phyloP scores from a whole-genome alignment of 257 asterid genomes.

The Solanum pinnatisectum region DNA sequence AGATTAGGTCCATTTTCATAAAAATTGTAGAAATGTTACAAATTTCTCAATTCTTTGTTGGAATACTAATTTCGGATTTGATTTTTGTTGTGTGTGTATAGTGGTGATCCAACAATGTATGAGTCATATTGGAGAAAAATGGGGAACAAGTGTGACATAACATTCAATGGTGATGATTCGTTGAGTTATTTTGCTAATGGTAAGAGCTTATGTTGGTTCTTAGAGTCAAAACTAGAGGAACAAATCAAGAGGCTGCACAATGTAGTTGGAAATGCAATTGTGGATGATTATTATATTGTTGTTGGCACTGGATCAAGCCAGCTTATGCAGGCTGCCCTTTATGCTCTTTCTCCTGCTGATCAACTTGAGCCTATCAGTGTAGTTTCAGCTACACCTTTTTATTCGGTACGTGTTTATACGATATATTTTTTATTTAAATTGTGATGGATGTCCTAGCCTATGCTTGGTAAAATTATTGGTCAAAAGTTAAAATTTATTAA shows the following conservation, averaged over 20 bases:
- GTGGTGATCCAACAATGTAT: constrained; percentile 45
- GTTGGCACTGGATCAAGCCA: constrained; percentile 89
- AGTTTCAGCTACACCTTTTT: constrained; percentile 64
- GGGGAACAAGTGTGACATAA: constrained; percentile 18
- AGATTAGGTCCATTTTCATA: neutral
- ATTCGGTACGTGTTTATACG: constrained; percentile 30
- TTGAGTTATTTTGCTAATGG: constrained; percentile 58
- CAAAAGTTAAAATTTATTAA: too few species aligned
- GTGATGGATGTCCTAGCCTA: too few species aligned
- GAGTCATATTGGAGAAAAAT: constrained; percentile 39
- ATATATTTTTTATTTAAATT: too few species aligned
- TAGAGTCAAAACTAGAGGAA: constrained; percentile 68
- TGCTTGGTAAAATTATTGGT: too few species aligned
- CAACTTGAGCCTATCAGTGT: constrained; percentile 42
- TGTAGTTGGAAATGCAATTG: constrained; percentile 48
- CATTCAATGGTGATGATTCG: constrained; percentile 32
- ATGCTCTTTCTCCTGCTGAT: constrained; percentile 40
- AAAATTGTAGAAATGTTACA: neutral
- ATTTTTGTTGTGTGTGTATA: neutral
- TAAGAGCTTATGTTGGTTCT: constrained; percentile 61
- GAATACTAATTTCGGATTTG: neutral
- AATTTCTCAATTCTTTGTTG: neutral
- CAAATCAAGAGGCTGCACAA: constrained; percentile 40
- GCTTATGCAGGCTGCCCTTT: constrained; percentile 57
- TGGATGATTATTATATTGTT: constrained; percentile 33